phyloP scores from a whole-genome alignment of 129 eudicot genomes.

The Escallonia herrerae region DNA sequence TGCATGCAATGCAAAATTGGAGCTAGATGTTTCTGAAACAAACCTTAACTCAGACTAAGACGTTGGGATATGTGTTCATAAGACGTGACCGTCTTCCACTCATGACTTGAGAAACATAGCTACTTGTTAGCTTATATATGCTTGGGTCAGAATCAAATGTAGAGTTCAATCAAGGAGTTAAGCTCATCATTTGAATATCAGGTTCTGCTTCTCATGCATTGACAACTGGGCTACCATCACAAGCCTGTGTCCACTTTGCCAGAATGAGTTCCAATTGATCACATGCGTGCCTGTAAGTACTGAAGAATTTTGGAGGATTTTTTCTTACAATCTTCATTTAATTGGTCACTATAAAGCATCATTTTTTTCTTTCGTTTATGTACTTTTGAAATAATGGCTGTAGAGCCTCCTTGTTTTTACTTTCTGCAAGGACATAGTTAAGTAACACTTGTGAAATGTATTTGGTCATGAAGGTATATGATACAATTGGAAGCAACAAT shows the following conservation, averaged over 20 bases:
- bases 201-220: slow-evolving; percentile 96
- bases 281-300: slow-evolving; percentile 97
- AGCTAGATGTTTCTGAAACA: background rate
- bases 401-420: background rate
- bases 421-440: slow-evolving; percentile 8
- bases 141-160: slow-evolving; percentile 7
- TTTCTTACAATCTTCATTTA: background rate
- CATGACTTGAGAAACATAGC: background rate
- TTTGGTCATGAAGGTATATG: slow-evolving; percentile 61
- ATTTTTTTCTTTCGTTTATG: background rate
- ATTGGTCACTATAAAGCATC: background rate
- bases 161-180: slow-evolving; percentile 2
- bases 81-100: too few species aligned
- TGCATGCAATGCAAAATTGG: background rate
- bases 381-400: background rate
- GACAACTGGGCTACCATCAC: slow-evolving; percentile 98
- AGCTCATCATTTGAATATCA: slow-evolving; percentile 29
- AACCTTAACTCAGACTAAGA: too few species aligned
- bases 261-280: slow-evolving; percentile 86
- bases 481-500: slow-evolving; percentile 62
- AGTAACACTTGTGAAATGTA: slow-evolving; percentile 11
- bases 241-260: slow-evolving; percentile 96
- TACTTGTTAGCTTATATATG: slow-evolving; percentile 2
- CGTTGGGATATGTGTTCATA: too few species aligned
- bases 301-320: background rate